Evolutionary conservation across 169 alveolate species (phyloP).

Genomic region (Plasmodium ovale): DNA sequence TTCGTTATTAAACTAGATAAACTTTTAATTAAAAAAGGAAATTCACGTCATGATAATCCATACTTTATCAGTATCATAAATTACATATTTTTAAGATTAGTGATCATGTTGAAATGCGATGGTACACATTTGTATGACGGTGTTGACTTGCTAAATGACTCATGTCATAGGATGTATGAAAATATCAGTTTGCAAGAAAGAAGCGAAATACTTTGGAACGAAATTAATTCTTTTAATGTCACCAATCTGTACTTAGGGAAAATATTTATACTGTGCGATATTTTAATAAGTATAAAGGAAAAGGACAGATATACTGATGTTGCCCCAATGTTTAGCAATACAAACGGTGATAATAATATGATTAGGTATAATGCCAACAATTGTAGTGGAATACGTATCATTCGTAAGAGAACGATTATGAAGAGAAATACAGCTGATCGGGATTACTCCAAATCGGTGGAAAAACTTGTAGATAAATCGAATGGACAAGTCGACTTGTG

Average conservation of each 20-base stretch:
- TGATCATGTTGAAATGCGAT: background rate
- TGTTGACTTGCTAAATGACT: background rate
- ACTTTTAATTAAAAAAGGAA: constrained; percentile 28
- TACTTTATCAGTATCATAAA: constrained; percentile 9
- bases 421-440: background rate
- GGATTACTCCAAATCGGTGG: background rate
- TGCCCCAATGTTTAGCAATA: background rate
- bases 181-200: background rate
- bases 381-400: too few relatives aligned
- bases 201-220: background rate
- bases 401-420: too few relatives aligned
- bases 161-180: background rate
- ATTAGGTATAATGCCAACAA: background rate
- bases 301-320: background rate
- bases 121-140: background rate
- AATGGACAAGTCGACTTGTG: background rate
- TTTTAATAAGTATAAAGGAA: constrained; percentile 1
- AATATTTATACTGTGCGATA: constrained; percentile 25
- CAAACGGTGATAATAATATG: background rate
- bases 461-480: background rate
- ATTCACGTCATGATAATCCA: background rate
- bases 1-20: constrained; percentile 37
- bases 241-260: constrained; percentile 14
- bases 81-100: constrained; percentile 1
- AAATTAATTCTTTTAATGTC: background rate